Percentiles rank a stretch among this genome's conserved stretches.
Evolutionary conservation across 805 yeast species (phyloP).

Genomic region (Saccharomyces mikatae): DNA sequence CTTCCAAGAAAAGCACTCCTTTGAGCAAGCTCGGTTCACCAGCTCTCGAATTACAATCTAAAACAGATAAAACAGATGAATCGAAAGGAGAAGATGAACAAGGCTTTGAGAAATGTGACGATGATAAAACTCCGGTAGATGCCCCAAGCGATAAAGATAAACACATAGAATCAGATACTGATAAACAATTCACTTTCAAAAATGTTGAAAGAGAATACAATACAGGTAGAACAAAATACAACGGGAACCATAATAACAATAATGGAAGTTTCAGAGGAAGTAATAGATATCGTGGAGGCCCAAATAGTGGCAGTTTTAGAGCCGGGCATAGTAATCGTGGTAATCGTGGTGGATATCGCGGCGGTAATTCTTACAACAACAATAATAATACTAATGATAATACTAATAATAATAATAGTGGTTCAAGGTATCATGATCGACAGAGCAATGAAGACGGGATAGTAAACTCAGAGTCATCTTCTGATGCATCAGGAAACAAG

Average conservation of each 20-base stretch:
- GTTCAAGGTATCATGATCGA: conserved; percentile 2
- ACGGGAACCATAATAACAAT: not conserved
- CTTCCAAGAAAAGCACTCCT: not conserved
- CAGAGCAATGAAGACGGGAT: not conserved
- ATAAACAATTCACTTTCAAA: conserved; percentile 12
- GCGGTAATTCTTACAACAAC: conserved; percentile 2
- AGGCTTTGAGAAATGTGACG: not conserved
- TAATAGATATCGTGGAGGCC: conserved; percentile 1
- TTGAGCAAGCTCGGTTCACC: not conserved
- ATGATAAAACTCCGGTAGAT: not conserved
- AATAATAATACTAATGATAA: conserved; percentile 1
- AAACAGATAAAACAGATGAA: not conserved
- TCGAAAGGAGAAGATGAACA: not conserved
- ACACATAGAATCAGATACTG: not conserved
- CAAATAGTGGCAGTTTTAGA: conserved; percentile 1
- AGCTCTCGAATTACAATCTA: not conserved
- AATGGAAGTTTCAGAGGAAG: not conserved
- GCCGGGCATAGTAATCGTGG: conserved; percentile 4
- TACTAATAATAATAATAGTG: not conserved
- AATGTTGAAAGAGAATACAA: conserved; percentile 5
- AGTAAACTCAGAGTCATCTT: not conserved
- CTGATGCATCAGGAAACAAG: not conserved
- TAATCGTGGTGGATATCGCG: conserved; percentile 8
- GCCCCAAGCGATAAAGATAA: not conserved
- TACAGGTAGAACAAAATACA: not conserved